These are phyloP conservation scores for Candolleomyces eurysporus DNA, from an alignment of 768 basidiomycete species.

Conservation along the genomic window DNA sequence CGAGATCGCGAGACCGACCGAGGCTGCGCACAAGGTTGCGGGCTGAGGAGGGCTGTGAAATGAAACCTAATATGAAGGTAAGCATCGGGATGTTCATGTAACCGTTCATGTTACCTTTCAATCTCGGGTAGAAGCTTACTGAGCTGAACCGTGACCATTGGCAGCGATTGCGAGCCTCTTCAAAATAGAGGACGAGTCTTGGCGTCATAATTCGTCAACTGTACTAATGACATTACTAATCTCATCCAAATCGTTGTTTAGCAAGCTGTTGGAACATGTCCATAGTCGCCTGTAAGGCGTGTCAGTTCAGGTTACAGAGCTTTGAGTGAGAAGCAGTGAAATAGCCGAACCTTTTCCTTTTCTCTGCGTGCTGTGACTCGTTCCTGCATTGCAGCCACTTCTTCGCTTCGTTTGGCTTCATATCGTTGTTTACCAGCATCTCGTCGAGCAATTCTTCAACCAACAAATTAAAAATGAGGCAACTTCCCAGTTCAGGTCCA, in stretches of 20 bases:
- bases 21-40: neutral
- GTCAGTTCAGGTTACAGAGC: slow-evolving; percentile 5
- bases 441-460: slow-evolving; percentile 54
- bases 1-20: neutral
- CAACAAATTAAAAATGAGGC: slow-evolving; percentile 4
- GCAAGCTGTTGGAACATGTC: slow-evolving; percentile 94
- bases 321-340: neutral
- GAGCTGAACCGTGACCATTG: neutral
- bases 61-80: neutral
- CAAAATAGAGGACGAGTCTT: neutral
- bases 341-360: slow-evolving; percentile 60
- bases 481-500: slow-evolving; percentile 10
- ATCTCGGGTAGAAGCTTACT: no score
- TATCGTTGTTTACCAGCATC: slow-evolving; percentile 69
- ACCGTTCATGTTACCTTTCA: no score
- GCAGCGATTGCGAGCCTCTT: neutral
- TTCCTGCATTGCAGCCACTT: slow-evolving; percentile 55
- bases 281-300: slow-evolving; percentile 67
- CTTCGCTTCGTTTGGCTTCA: slow-evolving; percentile 54
- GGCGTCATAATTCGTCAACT: neutral
- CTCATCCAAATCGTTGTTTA: slow-evolving; percentile 80
- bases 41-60: neutral
- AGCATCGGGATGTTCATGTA: no score
- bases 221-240: neutral
- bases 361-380: slow-evolving; percentile 61